Evolutionary conservation across 2,329 filamentous ascomycete species (phyloP).

Genomic region (Aspergillus floridensis): DNA sequence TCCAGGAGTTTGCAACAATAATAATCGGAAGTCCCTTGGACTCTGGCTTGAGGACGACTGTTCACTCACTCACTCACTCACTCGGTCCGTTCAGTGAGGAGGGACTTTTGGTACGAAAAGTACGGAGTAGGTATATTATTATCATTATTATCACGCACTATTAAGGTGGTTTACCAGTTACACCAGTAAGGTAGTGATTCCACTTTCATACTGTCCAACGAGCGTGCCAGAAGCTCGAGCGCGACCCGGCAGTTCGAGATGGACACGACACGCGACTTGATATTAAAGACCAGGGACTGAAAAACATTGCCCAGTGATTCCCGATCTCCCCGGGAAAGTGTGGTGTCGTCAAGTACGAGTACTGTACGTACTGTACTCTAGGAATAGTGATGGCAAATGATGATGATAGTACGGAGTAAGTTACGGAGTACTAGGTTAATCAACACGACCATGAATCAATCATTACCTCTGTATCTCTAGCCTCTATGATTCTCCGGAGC

Average conservation of each 20-base stretch:
- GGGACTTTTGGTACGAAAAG: background rate
- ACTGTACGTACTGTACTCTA: too few relatives aligned
- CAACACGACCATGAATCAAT: background rate
- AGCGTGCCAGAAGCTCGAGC: conserved; percentile 5
- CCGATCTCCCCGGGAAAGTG: background rate
- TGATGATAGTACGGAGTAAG: too few relatives aligned
- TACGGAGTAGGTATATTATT: too few relatives aligned
- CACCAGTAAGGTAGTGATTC: too few relatives aligned
- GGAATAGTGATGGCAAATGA: too few relatives aligned
- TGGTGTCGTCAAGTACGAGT: too few relatives aligned
- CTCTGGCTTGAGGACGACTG: too few relatives aligned
- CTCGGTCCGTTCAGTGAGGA: conserved; percentile 1
- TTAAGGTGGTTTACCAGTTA: background rate
- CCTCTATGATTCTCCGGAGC: background rate
- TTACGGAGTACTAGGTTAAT: too few relatives aligned
- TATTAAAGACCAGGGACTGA: background rate
- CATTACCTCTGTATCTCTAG: background rate
- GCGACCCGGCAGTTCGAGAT: conserved; percentile 18
- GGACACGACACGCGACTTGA: conserved; percentile 18
- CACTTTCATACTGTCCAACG: background rate
- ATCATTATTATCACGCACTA: background rate
- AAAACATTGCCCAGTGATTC: background rate
- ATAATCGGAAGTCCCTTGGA: conserved; percentile 6
- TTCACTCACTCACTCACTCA: too few relatives aligned
- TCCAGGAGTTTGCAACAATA: conserved; percentile 7